These are phyloP conservation scores for Usnea hakonensis DNA, from an alignment of 495 filamentous ascomycete genomes.

Conservation along the genomic window DNA sequence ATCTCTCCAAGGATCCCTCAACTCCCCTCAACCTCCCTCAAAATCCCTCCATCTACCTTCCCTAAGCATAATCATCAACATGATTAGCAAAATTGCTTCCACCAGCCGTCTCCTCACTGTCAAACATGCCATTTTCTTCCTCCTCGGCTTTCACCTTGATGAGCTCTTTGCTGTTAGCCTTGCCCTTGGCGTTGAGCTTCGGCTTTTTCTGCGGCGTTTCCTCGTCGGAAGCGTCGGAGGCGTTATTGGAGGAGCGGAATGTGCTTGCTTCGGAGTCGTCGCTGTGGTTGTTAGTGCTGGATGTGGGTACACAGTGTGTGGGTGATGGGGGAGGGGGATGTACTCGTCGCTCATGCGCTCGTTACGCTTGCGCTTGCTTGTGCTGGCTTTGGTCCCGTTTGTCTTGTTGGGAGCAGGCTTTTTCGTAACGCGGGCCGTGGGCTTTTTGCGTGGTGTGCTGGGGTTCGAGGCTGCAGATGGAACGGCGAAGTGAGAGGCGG, in stretches of 20 bases:
- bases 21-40: neutral
- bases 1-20: neutral
- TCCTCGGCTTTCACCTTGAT: neutral
- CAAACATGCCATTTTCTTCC: neutral
- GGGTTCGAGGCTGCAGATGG: neutral
- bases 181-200: neutral
- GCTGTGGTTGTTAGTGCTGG: neutral
- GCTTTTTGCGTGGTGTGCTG: constrained; percentile 13
- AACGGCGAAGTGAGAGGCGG: constrained; percentile 1
- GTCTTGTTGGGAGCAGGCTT: constrained; percentile 5
- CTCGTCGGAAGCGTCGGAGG: neutral
- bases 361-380: neutral
- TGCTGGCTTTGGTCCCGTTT: neutral
- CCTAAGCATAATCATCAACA: neutral
- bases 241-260: neutral
- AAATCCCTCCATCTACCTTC: neutral
- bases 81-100: neutral
- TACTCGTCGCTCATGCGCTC: constrained; percentile 4
- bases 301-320: neutral
- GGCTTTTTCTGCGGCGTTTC: neutral
- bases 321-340: neutral
- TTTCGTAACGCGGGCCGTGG: neutral
- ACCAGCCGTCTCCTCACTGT: neutral
- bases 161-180: too few relatives aligned
- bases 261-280: neutral